Conservation (phyloP, 2,329 filamentous ascomycete genomes). For the Epichloe sylvatica region DNA sequence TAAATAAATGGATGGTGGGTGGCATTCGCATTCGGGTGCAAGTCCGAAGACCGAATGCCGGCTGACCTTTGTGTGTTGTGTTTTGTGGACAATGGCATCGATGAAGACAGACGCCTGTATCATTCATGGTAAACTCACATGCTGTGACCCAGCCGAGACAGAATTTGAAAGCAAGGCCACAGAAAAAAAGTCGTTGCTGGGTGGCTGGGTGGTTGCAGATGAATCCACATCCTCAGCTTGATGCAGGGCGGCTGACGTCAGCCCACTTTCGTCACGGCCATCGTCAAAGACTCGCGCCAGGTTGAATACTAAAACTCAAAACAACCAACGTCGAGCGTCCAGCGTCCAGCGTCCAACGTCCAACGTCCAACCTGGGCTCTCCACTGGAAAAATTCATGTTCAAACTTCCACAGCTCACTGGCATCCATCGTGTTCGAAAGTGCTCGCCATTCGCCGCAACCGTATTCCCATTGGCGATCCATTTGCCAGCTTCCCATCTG, state of each 20-base stretch:
- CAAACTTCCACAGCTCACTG: neutral
- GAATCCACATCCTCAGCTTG: no score
- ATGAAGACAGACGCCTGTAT: no score
- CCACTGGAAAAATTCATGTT: neutral
- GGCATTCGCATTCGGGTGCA: neutral
- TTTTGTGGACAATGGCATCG: no score
- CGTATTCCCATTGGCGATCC: neutral
- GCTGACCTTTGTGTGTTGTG: no score
- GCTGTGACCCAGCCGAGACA: no score
- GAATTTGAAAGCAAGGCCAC: no score
- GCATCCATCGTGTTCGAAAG: neutral
- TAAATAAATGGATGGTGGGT: no score
- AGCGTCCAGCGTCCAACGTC: no score
- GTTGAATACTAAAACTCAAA: neutral
- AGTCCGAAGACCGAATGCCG: no score
- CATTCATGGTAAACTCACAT: no score
- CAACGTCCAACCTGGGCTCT: neutral
- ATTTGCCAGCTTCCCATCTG: neutral
- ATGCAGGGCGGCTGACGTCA: slow-evolving; percentile 16
- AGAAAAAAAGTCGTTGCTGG: no score
- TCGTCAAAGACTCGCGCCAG: neutral
- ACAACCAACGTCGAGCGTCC: neutral
- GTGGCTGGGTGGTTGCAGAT: no score
- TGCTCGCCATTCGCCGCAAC: neutral
- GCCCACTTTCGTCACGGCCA: slow-evolving; percentile 10